Conservation (phyloP, 2,329 filamentous ascomycete species). For the Huntiella decipiens region DNA sequence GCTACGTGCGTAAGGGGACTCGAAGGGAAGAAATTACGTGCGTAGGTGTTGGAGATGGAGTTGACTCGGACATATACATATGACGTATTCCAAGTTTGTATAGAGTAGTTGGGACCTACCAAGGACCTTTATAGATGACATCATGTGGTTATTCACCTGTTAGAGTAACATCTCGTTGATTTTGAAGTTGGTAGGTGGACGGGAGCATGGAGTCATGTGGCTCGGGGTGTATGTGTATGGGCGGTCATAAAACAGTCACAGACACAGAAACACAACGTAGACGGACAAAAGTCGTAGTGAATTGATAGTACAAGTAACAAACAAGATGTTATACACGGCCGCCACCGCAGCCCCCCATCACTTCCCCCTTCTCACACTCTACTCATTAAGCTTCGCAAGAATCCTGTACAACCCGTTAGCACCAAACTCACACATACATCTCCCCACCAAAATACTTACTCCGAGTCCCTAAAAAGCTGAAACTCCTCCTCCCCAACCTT, state of each 20-base stretch:
- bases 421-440: neutral
- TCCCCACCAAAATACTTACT: constrained; percentile 44
- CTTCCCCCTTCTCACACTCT: constrained; percentile 13
- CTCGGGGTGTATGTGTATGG: no score
- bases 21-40: no score
- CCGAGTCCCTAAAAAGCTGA: constrained; percentile 88
- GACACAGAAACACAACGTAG: neutral
- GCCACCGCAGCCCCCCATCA: neutral
- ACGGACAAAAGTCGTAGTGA: neutral
- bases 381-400: constrained; percentile 98
- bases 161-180: no score
- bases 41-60: no score
- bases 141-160: no score
- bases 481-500: constrained; percentile 97
- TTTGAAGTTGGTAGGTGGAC: no score
- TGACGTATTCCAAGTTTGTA: no score
- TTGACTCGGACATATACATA: no score
- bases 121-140: no score
- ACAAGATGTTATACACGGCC: neutral
- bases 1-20: no score
- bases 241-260: neutral
- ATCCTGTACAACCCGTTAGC: constrained; percentile 45
- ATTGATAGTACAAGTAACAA: neutral
- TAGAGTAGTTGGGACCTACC: no score
- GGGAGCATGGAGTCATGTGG: no score